phyloP scores from a whole-genome alignment of 2,329 filamentous ascomycete genomes.

The Balansia obtecta region DNA sequence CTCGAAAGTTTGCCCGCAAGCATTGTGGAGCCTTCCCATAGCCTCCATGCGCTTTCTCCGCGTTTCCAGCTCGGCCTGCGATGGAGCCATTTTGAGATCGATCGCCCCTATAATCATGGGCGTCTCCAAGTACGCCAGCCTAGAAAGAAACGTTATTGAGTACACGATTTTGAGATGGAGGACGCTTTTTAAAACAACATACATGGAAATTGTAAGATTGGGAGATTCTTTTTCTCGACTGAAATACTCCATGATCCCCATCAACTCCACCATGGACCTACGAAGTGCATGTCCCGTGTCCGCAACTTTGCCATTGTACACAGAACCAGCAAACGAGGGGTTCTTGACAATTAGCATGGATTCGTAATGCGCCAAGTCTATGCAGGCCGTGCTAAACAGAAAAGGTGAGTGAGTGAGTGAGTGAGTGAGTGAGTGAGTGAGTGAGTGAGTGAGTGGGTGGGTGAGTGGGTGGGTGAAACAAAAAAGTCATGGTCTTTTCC shows the following conservation, averaged over 20 bases:
- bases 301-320: background rate
- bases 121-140: background rate
- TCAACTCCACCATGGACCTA: background rate
- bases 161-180: background rate
- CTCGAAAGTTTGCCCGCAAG: background rate
- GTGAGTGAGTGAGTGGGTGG: too few species aligned
- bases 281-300: background rate
- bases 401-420: too few species aligned
- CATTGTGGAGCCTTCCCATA: background rate
- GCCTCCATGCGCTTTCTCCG: background rate
- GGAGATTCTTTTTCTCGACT: background rate
- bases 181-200: background rate
- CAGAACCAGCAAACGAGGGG: background rate
- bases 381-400: background rate
- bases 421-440: too few species aligned
- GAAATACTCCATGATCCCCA: background rate
- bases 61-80: background rate
- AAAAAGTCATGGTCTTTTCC: too few species aligned
- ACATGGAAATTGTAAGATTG: background rate
- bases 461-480: too few species aligned
- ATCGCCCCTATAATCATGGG: background rate
- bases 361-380: background rate
- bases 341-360: background rate
- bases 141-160: background rate
- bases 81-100: constrained; percentile 1